Percentiles rank a stretch among this genome's conserved stretches.
These are phyloP conservation scores for Plasmodium falciparum DNA, from an alignment of 169 alveolate genomes.

Conservation along the genomic window DNA sequence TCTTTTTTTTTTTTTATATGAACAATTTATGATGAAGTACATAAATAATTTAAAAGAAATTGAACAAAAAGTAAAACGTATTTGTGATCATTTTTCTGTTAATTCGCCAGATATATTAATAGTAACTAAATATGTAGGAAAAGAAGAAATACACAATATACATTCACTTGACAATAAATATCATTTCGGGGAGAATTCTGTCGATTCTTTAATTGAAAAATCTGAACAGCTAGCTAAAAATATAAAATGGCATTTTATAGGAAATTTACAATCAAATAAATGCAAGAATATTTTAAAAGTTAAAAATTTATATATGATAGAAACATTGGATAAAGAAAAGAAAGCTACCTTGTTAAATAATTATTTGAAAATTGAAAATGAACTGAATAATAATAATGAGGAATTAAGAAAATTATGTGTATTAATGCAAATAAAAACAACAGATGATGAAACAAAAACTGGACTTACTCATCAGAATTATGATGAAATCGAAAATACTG, in stretches of 20 bases:
- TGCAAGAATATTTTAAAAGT: constrained; percentile 88
- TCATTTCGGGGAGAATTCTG: constrained; percentile 95
- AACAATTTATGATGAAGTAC: constrained; percentile 30
- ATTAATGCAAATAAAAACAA: constrained; percentile 90
- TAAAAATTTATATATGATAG: constrained; percentile 88
- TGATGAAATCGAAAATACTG: constrained; percentile 77
- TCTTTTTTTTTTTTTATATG: neutral
- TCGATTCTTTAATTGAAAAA: constrained; percentile 92
- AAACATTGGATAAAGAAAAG: constrained; percentile 92
- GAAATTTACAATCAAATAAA: constrained; percentile 95
- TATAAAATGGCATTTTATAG: constrained; percentile 96
- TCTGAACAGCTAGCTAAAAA: constrained; percentile 88
- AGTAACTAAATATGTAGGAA: constrained; percentile 60
- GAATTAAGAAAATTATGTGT: constrained; percentile 72
- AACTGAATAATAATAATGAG: constrained; percentile 8
- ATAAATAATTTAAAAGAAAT: constrained; percentile 46
- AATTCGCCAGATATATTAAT: constrained; percentile 57
- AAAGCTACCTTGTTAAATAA: constrained; percentile 89
- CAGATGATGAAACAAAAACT: constrained; percentile 90
- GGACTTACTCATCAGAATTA: constrained; percentile 87
- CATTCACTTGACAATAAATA: constrained; percentile 59
- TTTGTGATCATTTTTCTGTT: constrained; percentile 17
- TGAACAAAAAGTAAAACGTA: constrained; percentile 39
- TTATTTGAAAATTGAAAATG: constrained; percentile 56
- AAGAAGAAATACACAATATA: constrained; percentile 53